Base-by-base conservation (phyloP, 2,329 filamentous ascomycete species). In the Daldinia sp. region DNA sequence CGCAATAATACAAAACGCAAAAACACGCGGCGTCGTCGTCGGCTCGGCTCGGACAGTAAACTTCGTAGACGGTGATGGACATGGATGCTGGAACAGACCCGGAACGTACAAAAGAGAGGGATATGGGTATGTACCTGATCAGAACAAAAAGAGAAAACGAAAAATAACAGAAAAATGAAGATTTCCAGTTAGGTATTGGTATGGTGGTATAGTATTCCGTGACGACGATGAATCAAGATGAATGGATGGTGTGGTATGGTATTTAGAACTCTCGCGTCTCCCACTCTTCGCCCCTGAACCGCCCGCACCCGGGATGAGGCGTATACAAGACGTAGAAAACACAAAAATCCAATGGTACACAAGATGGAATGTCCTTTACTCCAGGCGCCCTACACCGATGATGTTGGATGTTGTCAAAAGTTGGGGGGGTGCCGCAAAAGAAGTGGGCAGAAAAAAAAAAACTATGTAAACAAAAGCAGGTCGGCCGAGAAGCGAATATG, bases 301-400 rank as follows among this genome's bases (percentile, higher is more conserved):
- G 45, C 45, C 45, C 45, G 25, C 15, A 30, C 45, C 39, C 25
- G 45, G 27, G 25, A 48, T 48, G 45, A 30, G 45, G 45, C 30
- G 25, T 30, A 63, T 50, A 60, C 56, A 61, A 58, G 62, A 63
- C 25, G 6, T 27, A 17, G 48, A 15, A 48, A 52, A 45, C 53
- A 58, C 7, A 8, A 48, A 30, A 29, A 29, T 30, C 2, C 13
- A 45, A 13, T 4, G 32, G 13, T 35, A 45, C 39, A 45, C 35
- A 39, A 39, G 10, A 19, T 32, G 11, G n/a, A 48, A 30, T 30
- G n/a, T 48, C 27, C 45, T 48, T 47, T 58, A 61, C 59, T 63
- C 62, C 65, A 53, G 49, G 48, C 64, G 61, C 66, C 66, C 39
- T 61, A 61, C 61, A 51, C 63, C 45, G 17, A 19, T 13, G 19